Conservation (phyloP, 805 yeast species). For the Starmerella khaoyaiensis region DNA sequence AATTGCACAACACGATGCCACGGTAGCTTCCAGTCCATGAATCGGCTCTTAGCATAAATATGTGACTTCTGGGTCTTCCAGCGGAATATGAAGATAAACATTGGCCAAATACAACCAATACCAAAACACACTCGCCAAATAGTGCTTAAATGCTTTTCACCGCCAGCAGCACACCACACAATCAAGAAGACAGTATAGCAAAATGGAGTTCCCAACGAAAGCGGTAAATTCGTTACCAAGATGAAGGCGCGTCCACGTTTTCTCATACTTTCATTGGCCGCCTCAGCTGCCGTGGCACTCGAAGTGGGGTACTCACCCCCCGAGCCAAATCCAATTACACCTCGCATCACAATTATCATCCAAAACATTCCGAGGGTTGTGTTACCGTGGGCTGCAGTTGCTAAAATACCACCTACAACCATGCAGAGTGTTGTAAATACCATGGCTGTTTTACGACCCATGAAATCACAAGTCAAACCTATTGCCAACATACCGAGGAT, state of each 20-base stretch:
- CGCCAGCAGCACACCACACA: conserved; percentile 46
- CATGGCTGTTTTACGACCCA: conserved; percentile 58
- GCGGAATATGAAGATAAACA: conserved; percentile 59
- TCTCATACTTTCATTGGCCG: conserved; percentile 41
- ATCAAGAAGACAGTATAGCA: conserved; percentile 55
- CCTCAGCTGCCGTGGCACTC: conserved; percentile 58
- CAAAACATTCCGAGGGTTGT: conserved; percentile 52
- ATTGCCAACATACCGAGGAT: conserved; percentile 55
- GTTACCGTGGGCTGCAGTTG: conserved; percentile 59
- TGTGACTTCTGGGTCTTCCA: conserved; percentile 54
- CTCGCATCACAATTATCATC: conserved; percentile 64
- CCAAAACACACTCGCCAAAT: conserved; percentile 66
- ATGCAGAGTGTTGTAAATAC: conserved; percentile 48
- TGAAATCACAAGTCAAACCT: conserved; percentile 51
- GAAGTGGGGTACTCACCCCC: conserved; percentile 69
- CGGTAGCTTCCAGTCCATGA: conserved; percentile 40
- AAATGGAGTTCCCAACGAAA: conserved; percentile 66
- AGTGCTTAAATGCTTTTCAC: conserved; percentile 32
- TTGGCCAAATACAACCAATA: conserved; percentile 62
- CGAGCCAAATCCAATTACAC: conserved; percentile 64
- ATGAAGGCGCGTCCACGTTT: conserved; percentile 51
- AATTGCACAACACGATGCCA: conserved; percentile 47
- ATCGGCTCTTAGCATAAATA: conserved; percentile 51
- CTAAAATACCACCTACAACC: conserved; percentile 50
- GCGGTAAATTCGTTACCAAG: conserved; percentile 61